Evolutionary conservation across 1,284 basidiomycete genomes (phyloP).

Genomic region (Trichosporon sp.): DNA sequence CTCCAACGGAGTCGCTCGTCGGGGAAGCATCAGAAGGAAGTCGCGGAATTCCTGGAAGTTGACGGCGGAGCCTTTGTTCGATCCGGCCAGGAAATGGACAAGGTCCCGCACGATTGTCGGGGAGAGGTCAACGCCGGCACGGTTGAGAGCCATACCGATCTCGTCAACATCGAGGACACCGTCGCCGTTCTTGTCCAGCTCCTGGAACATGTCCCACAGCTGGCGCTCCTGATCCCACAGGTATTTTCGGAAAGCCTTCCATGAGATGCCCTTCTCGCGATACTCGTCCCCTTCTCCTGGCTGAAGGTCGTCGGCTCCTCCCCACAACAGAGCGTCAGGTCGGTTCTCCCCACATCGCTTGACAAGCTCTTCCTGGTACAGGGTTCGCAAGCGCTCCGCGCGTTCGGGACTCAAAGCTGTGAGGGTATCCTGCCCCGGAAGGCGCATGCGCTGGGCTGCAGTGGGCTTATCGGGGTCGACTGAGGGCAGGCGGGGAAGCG

Average conservation of each 20-base stretch:
- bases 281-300: constrained; percentile 11
- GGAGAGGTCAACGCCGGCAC: constrained; percentile 67
- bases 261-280: constrained; percentile 54
- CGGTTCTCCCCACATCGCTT: constrained; percentile 52
- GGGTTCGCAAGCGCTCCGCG: constrained; percentile 61
- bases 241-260: constrained; percentile 64
- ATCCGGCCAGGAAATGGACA: constrained; percentile 60
- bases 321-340: constrained; percentile 47
- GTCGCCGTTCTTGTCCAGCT: constrained; percentile 79
- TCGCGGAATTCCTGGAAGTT: constrained; percentile 82
- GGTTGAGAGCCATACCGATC: constrained; percentile 61
- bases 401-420: constrained; percentile 58
- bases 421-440: constrained; percentile 46
- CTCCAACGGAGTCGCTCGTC: constrained; percentile 71
- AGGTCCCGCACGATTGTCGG: constrained; percentile 67
- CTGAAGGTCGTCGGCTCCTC: constrained; percentile 51
- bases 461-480: constrained; percentile 27
- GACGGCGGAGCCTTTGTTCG: constrained; percentile 54
- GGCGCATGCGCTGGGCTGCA: constrained; percentile 35
- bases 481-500: constrained; percentile 39
- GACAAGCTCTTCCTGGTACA: constrained; percentile 73
- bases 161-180: constrained; percentile 70
- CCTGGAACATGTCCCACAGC: constrained; percentile 82
- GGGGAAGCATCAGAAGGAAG: constrained; percentile 78
- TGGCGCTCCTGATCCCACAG: constrained; percentile 54